A percentile compares a stretch with the other conserved stretches of the same genome.
Evolutionary conservation across 495 filamentous ascomycete genomes (phyloP).

Genomic region (Penicillium fimorum): DNA sequence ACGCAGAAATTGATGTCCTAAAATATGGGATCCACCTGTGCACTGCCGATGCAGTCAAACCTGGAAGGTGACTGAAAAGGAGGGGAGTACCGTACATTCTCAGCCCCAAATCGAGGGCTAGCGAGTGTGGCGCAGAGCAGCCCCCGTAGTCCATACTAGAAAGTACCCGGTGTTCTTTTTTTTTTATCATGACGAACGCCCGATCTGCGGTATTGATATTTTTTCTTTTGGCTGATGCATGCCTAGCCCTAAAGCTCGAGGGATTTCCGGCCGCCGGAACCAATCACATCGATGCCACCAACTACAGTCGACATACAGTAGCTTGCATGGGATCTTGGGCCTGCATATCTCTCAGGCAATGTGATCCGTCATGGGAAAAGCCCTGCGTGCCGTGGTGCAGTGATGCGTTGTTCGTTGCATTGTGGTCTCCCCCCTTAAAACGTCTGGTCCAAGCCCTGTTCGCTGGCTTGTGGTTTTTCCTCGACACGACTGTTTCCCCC

Average conservation of each 20-base stretch:
- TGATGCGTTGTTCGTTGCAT: slow-evolving; percentile 4
- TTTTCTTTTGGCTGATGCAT: slow-evolving; percentile 1
- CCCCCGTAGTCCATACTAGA: slow-evolving; percentile 11
- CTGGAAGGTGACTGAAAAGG: slow-evolving; percentile 1
- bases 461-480: background rate
- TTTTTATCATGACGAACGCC: slow-evolving; percentile 2
- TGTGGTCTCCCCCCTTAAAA: slow-evolving; percentile 3
- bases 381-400: background rate
- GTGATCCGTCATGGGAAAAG: slow-evolving; percentile 27
- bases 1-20: background rate
- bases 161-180: background rate
- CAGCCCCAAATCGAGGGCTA: slow-evolving; percentile 10
- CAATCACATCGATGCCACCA: slow-evolving; percentile 1
- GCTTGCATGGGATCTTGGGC: slow-evolving; percentile 13
- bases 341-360: slow-evolving; percentile 31
- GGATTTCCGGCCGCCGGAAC: background rate
- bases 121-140: slow-evolving; percentile 23
- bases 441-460: background rate
- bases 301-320: slow-evolving; percentile 2
- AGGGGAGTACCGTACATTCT: slow-evolving; percentile 13
- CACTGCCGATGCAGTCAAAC: slow-evolving; percentile 6
- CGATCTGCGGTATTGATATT: slow-evolving; percentile 9
- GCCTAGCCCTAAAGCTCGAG: slow-evolving; percentile 2
- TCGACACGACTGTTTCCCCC: background rate
- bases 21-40: slow-evolving; percentile 3